These are phyloP conservation scores for Epithemia pelagica DNA, from an alignment of 108 stramenopile genomes.

Conservation along the genomic window DNA sequence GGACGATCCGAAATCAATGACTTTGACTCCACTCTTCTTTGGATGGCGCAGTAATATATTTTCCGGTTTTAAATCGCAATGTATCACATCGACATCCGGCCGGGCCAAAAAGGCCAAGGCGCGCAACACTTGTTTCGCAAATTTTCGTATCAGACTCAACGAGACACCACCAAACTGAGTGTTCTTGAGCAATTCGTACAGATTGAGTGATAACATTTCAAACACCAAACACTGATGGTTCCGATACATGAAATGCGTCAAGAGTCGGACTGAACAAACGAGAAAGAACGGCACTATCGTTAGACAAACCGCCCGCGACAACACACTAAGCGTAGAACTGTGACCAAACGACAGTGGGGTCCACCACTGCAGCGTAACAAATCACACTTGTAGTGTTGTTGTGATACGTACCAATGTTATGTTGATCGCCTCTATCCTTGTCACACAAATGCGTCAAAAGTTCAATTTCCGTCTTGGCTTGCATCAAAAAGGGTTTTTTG, in stretches of 20 bases:
- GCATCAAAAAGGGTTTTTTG: conserved; percentile 91
- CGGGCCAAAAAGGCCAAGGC: conserved; percentile 85
- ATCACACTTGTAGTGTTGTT: no score
- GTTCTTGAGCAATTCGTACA: conserved; percentile 95
- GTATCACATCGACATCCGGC: conserved; percentile 90
- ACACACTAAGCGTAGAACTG: no score
- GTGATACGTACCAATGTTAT: conserved; percentile 80
- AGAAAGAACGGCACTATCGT: no score
- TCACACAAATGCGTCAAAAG: conserved; percentile 68
- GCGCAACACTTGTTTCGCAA: conserved; percentile 93
- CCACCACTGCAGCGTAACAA: no score
- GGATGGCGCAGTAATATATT: conserved; percentile 95
- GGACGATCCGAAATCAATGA: conserved; percentile 97
- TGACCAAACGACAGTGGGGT: no score
- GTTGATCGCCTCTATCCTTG: conserved; percentile 73
- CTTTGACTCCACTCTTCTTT: conserved; percentile 91
- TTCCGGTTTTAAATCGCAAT: conserved; percentile 99
- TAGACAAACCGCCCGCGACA: no score
- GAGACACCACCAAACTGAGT: conserved; percentile 97
- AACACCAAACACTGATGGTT: conserved; percentile 96
- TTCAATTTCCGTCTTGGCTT: conserved; percentile 95
- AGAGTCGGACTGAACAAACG: conserved; percentile 85
- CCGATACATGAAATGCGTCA: conserved; percentile 86
- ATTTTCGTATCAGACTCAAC: conserved; percentile 93
- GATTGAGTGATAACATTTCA: conserved; percentile 95